Evolutionary conservation across 176 grass and related monocot genomes (phyloP), one percentile per base, ranked within the genome.

Genomic region (Ananas comosus): DNA sequence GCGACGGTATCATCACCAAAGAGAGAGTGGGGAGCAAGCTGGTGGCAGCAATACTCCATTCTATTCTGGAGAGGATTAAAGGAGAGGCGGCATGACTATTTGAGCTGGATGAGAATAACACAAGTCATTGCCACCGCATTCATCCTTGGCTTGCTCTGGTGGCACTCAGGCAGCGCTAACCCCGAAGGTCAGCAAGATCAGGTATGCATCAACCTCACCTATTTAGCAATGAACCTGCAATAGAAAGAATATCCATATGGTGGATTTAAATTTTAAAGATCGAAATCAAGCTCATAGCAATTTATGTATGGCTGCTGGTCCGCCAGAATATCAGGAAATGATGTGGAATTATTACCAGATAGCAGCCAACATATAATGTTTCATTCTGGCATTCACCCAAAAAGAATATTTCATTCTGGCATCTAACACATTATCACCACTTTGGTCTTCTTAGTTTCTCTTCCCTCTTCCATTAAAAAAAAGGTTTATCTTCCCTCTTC

Each of bases 51-150:
- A 63, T 96, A 85, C 67, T 80, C 79, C 67, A 96, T 96, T 80
- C 83, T 96, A 6, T 96, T 96, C 53, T 83, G 82, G 64, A 96
- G 93, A 83, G 93, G 93, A 13, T 67, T 96, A 65, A 96, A 92
- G 66, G 93, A 96, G 85, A 82, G 93, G 22, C 76, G 86, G 8
- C 89, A 96, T 63, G 93, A 96, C 72, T 96, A 96, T 70, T 82
- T 96, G 74, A 96, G 93, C 42, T 96, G 93, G 93, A 92, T 96
- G 93, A 92, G 93, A 78, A 96, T 96, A 66, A 92, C 83, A 58
- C 93, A 96, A 71, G 93, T 96, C 79, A 78, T 92, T 78, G 86
- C 89, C 54, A 96, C 86, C 7, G 87, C 93, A 2, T 17, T 96
- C 72, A 92, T 96, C 71, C 91, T 96, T 71, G 93, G 93, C 51